Evolutionary conservation across 164 flowering plant species (phyloP).

Genomic region (Cinnamomum chago): DNA sequence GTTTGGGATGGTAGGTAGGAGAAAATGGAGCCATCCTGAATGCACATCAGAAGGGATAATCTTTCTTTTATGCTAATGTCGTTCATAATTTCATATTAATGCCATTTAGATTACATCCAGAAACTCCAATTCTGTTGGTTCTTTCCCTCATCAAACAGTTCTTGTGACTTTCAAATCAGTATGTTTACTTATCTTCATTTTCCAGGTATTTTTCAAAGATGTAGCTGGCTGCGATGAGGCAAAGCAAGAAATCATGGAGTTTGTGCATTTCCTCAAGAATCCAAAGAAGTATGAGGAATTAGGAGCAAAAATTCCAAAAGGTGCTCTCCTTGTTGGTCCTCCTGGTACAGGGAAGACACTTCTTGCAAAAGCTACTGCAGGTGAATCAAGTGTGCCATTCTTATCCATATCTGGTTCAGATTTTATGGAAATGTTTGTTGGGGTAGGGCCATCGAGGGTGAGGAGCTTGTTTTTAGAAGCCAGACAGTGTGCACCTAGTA

Average conservation of each 20-base stretch:
- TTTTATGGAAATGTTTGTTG: conserved; percentile 96
- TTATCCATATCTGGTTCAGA: conserved; percentile 88
- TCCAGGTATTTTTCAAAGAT: conserved; percentile 78
- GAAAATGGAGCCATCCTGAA: too few relatives aligned
- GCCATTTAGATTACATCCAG: too few relatives aligned
- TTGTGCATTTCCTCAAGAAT: conserved; percentile 87
- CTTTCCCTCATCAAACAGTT: too few relatives aligned
- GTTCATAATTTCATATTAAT: too few relatives aligned
- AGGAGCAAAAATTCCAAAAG: conserved; percentile 93
- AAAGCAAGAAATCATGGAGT: conserved; percentile 94
- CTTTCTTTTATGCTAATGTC: too few relatives aligned
- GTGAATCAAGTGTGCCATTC: conserved; percentile 87
- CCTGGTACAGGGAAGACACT: conserved; percentile 97
- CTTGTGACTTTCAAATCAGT: too few relatives aligned
- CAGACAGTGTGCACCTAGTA: conserved; percentile 85
- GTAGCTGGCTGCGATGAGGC: conserved; percentile 98
- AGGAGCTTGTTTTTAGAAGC: conserved; percentile 83
- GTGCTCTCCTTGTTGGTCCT: conserved; percentile 90
- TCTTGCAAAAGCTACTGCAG: conserved; percentile 93
- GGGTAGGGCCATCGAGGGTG: conserved; percentile 93
- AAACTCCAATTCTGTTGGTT: too few relatives aligned
- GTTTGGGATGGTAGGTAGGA: too few relatives aligned
- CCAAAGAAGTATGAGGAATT: conserved; percentile 85
- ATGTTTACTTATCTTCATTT: neutral
- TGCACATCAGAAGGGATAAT: too few relatives aligned